phyloP scores from a whole-genome alignment of 352 stramenopile genomes.

The Phytophthora pseudosyringae region DNA sequence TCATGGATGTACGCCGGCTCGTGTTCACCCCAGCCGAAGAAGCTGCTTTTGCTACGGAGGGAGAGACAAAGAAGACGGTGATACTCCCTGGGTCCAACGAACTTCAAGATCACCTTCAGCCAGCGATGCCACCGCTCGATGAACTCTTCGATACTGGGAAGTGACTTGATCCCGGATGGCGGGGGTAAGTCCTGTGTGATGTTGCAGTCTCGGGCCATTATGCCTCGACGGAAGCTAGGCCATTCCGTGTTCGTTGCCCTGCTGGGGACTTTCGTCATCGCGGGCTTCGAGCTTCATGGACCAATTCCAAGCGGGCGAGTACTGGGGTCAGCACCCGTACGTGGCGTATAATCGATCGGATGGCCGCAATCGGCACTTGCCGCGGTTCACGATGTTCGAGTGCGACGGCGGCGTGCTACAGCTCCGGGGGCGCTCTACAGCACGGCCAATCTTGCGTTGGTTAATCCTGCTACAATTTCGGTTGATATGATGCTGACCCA shows the following conservation, averaged over 20 bases:
- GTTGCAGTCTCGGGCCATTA: background rate
- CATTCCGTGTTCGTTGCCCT: slow-evolving; percentile 6
- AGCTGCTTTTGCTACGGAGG: no score
- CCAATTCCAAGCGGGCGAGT: slow-evolving; percentile 54
- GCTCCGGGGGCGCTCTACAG: slow-evolving; percentile 70
- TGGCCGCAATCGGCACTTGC: slow-evolving; percentile 49
- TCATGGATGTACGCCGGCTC: no score
- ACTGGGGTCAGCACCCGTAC: slow-evolving; percentile 76
- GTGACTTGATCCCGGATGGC: slow-evolving; percentile 16
- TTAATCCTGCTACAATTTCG: slow-evolving; percentile 38
- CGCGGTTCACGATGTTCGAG: slow-evolving; percentile 64
- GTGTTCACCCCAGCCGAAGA: no score
- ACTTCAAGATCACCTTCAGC: no score
- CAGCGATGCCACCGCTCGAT: no score
- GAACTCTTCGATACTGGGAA: slow-evolving; percentile 23
- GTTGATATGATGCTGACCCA: slow-evolving; percentile 57
- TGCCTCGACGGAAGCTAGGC: slow-evolving; percentile 12
- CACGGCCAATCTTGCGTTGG: slow-evolving; percentile 52
- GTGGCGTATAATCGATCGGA: slow-evolving; percentile 72
- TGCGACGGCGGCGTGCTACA: slow-evolving; percentile 59
- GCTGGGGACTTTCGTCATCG: slow-evolving; percentile 22
- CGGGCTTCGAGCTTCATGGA: slow-evolving; percentile 29
- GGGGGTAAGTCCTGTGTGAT: slow-evolving; percentile 11
- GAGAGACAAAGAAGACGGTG: no score
- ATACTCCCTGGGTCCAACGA: no score